phyloP scores from a whole-genome alignment of 805 yeast genomes.

The Barnettozyma botsteinii region DNA sequence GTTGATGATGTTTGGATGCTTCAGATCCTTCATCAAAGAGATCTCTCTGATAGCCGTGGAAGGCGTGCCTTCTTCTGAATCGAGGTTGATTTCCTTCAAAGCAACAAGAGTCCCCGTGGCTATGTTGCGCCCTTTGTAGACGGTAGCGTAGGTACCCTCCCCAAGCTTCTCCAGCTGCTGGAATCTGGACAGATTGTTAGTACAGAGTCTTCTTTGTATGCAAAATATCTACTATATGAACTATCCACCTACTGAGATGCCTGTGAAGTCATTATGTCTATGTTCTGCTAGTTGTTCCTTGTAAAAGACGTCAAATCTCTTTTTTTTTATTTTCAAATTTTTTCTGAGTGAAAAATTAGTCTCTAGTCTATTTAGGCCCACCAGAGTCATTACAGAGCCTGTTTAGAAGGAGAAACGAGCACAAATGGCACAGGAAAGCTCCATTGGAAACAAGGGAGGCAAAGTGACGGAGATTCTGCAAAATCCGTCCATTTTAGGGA shows the following conservation, averaged over 20 bases:
- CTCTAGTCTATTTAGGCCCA: no score
- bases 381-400: no score
- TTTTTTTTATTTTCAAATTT: background rate
- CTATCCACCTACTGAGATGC: constrained; percentile 22
- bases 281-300: background rate
- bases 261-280: constrained; percentile 17
- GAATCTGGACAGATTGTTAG: constrained; percentile 20
- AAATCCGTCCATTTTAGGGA: constrained; percentile 44
- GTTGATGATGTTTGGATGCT: constrained; percentile 88
- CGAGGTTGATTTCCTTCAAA: constrained; percentile 87
- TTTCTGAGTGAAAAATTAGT: constrained; percentile 4
- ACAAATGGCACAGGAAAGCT: constrained; percentile 7
- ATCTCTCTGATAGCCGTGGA: constrained; percentile 97
- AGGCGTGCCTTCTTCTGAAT: constrained; percentile 95
- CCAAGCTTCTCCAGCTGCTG: constrained; percentile 71
- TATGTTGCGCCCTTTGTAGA: constrained; percentile 86
- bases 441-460: constrained; percentile 10
- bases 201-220: no score
- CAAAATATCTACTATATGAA: background rate
- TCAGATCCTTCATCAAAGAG: constrained; percentile 89
- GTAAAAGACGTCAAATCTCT: no score
- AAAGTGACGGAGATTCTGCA: constrained; percentile 34
- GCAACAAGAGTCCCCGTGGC: constrained; percentile 89
- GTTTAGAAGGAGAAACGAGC: no score
- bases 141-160: constrained; percentile 98